These are phyloP conservation scores for Turnera subulata DNA, from an alignment of 345 rosid species.

Conservation along the genomic window DNA sequence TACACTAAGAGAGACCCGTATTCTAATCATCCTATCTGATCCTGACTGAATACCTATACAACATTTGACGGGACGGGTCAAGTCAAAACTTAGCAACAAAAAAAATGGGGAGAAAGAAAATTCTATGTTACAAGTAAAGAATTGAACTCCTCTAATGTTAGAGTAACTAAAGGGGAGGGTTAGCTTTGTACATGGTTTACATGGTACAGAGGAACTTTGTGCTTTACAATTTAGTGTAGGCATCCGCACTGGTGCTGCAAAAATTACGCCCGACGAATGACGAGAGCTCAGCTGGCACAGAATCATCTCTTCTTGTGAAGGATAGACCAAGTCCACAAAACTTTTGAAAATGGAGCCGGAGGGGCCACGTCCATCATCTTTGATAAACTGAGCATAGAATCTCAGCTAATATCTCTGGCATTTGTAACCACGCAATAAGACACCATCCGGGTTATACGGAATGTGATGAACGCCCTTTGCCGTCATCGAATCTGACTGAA, in stretches of 20 bases:
- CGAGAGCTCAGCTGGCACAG: conserved; percentile 18
- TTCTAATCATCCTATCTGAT: conserved; percentile 32
- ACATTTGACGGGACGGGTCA: conserved; percentile 28
- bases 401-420: conserved; percentile 6
- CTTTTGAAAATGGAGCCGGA: conserved; percentile 12
- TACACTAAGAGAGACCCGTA: conserved; percentile 30
- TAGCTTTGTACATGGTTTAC: conserved; percentile 47
- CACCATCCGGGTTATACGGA: no score
- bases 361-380: conserved; percentile 14
- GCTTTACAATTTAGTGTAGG: conserved; percentile 21
- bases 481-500: not conserved
- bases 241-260: conserved; percentile 27
- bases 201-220: conserved; percentile 34
- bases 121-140: conserved; percentile 46
- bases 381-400: conserved; percentile 2
- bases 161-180: conserved; percentile 18
- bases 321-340: conserved; percentile 22
- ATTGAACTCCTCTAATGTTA: conserved; percentile 44
- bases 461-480: no score
- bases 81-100: conserved; percentile 24
- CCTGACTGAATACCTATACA: conserved; percentile 49
- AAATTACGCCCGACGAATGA: conserved; percentile 29
- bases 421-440: not conserved
- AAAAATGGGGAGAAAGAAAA: not conserved
- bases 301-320: not conserved